Base-by-base conservation (phyloP, 2,329 filamentous ascomycete genomes). In the Lomentospora prolificans region DNA sequence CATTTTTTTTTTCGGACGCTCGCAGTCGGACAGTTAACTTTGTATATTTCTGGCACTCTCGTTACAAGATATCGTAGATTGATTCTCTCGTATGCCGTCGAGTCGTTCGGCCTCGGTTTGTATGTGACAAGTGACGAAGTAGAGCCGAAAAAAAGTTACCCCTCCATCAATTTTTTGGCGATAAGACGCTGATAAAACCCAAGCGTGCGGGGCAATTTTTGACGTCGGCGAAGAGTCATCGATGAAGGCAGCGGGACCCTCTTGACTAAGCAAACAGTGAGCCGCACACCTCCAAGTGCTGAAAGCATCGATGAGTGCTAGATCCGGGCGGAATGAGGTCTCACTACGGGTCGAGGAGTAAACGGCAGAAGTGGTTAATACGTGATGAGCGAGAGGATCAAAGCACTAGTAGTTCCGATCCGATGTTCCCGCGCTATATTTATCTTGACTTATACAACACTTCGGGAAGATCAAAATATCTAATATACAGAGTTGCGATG, bases 241-340 rank as follows among this genome's bases (percentile, higher is more conserved):
- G 39, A 6, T 41, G 14, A 10, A 48, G 41, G n/a, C 41, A 48
- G n/a, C 6, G 17, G 7, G 17, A 24, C 44, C 17, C 22, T n/a
- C 44, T 27, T 48, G 44, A 48, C 44, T 48, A 48, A 48, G 44
- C 44, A 33, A 12, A n/a, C n/a, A n/a, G n/a, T n/a, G n/a, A n/a
- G n/a, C n/a, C n/a, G n/a, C n/a, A n/a, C n/a, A n/a, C n/a, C n/a
- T n/a, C n/a, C n/a, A n/a, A n/a, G n/a, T n/a, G n/a, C n/a, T n/a
- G n/a, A n/a, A n/a, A n/a, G n/a, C n/a, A n/a, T n/a, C n/a, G n/a
- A n/a, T n/a, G n/a, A n/a, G n/a, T n/a, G n/a, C n/a, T n/a, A n/a
- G n/a, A n/a, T n/a, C n/a, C n/a, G n/a, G n/a, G n/a, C n/a, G n/a
- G n/a, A n/a, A n/a, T n/a, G n/a, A n/a, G n/a, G n/a, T n/a, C n/a